Percentiles rank a stretch among this genome's conserved stretches.
These are phyloP conservation scores for Bassia scoparia DNA, from an alignment of 148 eudicot genomes.

Conservation along the genomic window DNA sequence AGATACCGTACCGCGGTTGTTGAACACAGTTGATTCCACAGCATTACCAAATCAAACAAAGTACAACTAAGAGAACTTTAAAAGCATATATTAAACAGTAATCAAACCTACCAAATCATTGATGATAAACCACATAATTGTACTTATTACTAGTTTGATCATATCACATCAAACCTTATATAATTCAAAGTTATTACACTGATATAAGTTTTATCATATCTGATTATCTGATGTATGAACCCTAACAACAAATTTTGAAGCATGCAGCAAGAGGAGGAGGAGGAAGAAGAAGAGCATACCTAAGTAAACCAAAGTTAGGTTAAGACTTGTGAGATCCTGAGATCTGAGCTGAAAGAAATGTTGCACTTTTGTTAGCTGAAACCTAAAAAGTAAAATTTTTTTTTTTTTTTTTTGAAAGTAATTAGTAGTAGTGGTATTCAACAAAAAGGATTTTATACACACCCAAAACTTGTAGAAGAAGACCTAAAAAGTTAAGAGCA, in stretches of 20 bases:
- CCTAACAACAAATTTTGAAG: neutral
- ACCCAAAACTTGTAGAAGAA: slow-evolving; percentile 22
- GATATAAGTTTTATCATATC: neutral
- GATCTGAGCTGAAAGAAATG: slow-evolving; percentile 18
- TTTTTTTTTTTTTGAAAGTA: no score
- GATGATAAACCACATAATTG: neutral
- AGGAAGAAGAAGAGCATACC: slow-evolving; percentile 19
- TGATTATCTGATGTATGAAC: neutral
- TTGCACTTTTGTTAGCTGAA: neutral
- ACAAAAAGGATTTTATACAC: slow-evolving; percentile 6
- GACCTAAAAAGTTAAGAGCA: slow-evolving; percentile 16
- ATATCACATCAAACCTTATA: neutral
- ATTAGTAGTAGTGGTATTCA: slow-evolving; percentile 10
- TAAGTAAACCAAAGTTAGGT: slow-evolving; percentile 3
- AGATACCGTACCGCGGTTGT: no score
- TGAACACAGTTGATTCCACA: neutral
- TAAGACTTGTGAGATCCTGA: slow-evolving; percentile 7
- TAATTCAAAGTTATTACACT: neutral
- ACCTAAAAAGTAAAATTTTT: neutral
- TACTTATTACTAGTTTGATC: no score
- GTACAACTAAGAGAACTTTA: neutral
- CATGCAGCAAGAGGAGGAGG: neutral
- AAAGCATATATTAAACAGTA: neutral
- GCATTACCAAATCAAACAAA: neutral
- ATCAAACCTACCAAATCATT: neutral